Evolutionary conservation across 1,284 basidiomycete genomes (phyloP).

Genomic region (Ustilago bromivora): DNA sequence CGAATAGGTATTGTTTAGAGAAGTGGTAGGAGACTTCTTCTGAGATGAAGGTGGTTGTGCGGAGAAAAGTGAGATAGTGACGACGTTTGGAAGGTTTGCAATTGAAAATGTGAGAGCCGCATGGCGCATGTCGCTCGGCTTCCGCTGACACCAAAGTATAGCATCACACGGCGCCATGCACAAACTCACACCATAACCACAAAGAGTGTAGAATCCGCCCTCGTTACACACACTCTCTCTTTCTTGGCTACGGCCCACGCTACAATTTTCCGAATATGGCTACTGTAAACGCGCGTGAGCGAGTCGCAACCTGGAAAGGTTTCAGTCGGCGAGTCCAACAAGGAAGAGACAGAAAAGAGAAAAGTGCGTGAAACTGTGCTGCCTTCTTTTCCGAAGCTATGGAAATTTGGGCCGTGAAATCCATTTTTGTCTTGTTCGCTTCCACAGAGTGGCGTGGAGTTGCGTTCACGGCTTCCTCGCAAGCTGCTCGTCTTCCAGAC

Average conservation of each 20-base stretch:
- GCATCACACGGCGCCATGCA: neutral
- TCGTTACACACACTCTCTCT: constrained; percentile 13
- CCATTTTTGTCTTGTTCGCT: neutral
- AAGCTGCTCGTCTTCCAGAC: neutral
- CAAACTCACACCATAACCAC: neutral
- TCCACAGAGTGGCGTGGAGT: constrained; percentile 1
- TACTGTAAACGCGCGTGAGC: constrained; percentile 9
- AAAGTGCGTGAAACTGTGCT: constrained; percentile 16
- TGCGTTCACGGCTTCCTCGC: no score
- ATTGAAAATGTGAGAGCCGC: constrained; percentile 3
- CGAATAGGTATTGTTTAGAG: constrained; percentile 7
- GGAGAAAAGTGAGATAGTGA: neutral
- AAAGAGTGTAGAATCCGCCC: neutral
- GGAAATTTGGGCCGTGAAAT: constrained; percentile 19
- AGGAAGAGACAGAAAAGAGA: neutral
- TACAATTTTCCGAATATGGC: neutral
- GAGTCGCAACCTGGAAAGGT: constrained; percentile 5
- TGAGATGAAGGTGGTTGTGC: constrained; percentile 10
- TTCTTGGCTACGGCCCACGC: neutral
- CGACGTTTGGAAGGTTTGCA: neutral
- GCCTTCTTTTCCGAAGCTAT: constrained; percentile 9
- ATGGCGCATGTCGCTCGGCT: constrained; percentile 7
- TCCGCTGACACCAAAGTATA: neutral
- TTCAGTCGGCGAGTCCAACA: neutral
- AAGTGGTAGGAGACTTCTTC: neutral